Evolutionary conservation across 129 eudicot genomes (phyloP).

Genomic region (Chrysanthemum lavandulifolium): DNA sequence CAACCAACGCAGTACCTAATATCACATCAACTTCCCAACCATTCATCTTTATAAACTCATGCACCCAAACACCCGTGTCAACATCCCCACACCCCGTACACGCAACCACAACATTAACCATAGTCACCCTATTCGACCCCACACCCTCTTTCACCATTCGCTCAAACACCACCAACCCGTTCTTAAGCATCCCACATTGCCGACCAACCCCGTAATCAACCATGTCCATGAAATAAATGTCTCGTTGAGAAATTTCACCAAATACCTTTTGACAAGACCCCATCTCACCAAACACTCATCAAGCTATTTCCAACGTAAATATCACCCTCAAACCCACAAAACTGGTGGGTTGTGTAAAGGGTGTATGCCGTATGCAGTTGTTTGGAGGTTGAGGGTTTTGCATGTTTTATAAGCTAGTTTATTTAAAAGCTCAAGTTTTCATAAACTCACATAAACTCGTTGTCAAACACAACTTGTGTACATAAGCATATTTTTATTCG

Average conservation of each 20-base stretch:
- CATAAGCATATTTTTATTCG: too few relatives aligned
- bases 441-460: too few relatives aligned
- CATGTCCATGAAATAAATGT: conserved; percentile 72
- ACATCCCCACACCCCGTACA: conserved; percentile 54
- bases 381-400: too few relatives aligned
- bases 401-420: too few relatives aligned
- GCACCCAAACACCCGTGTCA: conserved; percentile 62
- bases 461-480: too few relatives aligned
- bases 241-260: conserved; percentile 71
- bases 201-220: conserved; percentile 47
- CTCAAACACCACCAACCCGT: conserved; percentile 36
- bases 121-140: conserved; percentile 61
- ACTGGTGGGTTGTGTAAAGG: too few relatives aligned
- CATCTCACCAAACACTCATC: conserved; percentile 55
- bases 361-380: too few relatives aligned
- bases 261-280: conserved; percentile 46
- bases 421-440: too few relatives aligned
- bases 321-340: conserved; percentile 40
- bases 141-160: conserved; percentile 54
- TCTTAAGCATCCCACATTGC: conserved; percentile 42
- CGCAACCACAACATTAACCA: conserved; percentile 63
- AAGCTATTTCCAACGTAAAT: conserved; percentile 55
- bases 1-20: conserved; percentile 54
- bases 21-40: conserved; percentile 57
- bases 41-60: conserved; percentile 43